phyloP scores from a whole-genome alignment of 768 basidiomycete genomes.

The Serpula lacrymans region DNA sequence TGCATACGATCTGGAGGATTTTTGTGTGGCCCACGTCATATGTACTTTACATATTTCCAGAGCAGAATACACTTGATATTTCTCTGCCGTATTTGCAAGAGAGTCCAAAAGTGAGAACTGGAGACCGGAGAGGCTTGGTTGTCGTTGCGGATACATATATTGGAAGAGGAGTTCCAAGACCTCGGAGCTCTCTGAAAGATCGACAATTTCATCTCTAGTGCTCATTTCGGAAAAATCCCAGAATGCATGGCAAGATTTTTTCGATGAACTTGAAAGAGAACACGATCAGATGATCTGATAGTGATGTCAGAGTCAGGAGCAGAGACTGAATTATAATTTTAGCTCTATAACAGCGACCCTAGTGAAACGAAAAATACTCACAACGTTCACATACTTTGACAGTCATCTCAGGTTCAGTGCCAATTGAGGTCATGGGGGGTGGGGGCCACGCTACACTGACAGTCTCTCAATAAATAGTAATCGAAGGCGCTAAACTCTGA shows the following conservation, averaged over 20 bases:
- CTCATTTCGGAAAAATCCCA: slow-evolving; percentile 10
- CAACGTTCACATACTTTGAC: no score
- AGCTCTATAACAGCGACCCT: no score
- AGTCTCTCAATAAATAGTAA: no score
- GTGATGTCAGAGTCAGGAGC: slow-evolving; percentile 11
- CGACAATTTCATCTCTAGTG: neutral
- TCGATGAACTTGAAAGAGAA: slow-evolving; percentile 9
- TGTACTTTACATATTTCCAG: neutral
- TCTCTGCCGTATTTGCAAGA: neutral
- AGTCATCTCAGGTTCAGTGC: no score
- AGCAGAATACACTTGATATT: neutral
- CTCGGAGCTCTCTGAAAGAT: neutral
- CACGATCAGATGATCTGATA: slow-evolving; percentile 7
- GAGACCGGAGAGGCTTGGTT: neutral
- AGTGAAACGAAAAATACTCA: no score
- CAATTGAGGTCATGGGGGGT: no score
- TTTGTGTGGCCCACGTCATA: no score
- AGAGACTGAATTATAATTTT: no score
- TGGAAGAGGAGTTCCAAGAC: neutral
- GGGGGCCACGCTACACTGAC: no score
- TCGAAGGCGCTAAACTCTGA: no score
- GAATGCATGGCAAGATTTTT: slow-evolving; percentile 11
- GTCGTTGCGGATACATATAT: slow-evolving; percentile 1
- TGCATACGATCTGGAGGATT: no score
- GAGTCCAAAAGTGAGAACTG: neutral